phyloP scores from a whole-genome alignment of 176 grass and related monocot species.

The Tillandsia leiboldiana region DNA sequence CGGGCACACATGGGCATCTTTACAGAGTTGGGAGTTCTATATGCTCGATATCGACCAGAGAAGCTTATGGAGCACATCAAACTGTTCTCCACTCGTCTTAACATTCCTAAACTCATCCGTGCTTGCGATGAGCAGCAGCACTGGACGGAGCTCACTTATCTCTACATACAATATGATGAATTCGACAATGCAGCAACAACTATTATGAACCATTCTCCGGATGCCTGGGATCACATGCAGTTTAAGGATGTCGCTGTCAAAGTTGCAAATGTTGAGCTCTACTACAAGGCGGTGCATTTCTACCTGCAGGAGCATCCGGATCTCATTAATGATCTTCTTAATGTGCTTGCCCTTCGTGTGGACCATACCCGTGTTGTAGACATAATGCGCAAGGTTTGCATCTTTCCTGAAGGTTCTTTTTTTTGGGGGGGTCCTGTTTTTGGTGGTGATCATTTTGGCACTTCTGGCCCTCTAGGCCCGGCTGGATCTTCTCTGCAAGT shows the following conservation, averaged over 20 bases:
- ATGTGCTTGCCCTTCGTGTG: conserved; percentile 84
- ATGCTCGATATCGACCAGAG: conserved; percentile 88
- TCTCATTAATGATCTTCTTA: conserved; percentile 91
- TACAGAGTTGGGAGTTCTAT: conserved; percentile 83
- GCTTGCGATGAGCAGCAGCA: conserved; percentile 97
- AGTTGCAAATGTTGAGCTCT: conserved; percentile 93
- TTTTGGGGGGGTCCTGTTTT: neutral
- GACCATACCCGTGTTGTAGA: conserved; percentile 93
- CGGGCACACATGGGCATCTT: conserved; percentile 98
- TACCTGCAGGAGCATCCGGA: conserved; percentile 96
- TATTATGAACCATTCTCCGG: conserved; percentile 98
- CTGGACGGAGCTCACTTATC: conserved; percentile 94
- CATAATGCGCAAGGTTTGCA: conserved; percentile 84
- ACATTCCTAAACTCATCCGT: conserved; percentile 86
- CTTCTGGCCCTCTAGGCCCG: no score
- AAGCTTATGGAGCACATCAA: conserved; percentile 99
- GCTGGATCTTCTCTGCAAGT: no score
- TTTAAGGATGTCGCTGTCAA: conserved; percentile 92
- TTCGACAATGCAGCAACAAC: conserved; percentile 98
- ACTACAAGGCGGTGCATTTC: conserved; percentile 97
- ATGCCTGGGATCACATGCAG: conserved; percentile 99
- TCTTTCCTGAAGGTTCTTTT: neutral
- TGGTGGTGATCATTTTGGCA: no score
- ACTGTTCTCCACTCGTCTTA: conserved; percentile 86
- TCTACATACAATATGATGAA: conserved; percentile 90